Conservation (phyloP, 768 basidiomycete species). For the Amanita subjunquillea region DNA sequence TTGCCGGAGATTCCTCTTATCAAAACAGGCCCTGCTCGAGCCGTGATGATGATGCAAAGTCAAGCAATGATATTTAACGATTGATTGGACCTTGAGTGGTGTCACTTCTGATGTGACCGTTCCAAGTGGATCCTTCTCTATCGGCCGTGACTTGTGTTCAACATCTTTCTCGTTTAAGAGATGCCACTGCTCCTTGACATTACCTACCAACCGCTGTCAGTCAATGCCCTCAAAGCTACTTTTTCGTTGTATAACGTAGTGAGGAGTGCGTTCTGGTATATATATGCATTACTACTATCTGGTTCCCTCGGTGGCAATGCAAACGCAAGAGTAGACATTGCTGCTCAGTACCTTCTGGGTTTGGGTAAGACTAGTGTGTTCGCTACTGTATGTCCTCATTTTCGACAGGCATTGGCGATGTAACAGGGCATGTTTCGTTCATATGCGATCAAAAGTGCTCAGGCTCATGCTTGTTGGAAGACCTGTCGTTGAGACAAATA, state of each 20-base stretch:
- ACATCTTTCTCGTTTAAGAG: not conserved
- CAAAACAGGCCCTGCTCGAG: no score
- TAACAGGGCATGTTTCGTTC: slow-evolving; percentile 47
- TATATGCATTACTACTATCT: slow-evolving; percentile 32
- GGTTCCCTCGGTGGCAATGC: slow-evolving; percentile 15
- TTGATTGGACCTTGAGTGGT: no score
- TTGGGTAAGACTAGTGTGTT: slow-evolving; percentile 32
- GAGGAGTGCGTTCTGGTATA: slow-evolving; percentile 28
- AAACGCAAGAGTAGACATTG: slow-evolving; percentile 18
- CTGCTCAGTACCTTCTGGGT: slow-evolving; percentile 43
- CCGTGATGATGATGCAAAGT: no score
- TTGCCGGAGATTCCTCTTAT: no score
- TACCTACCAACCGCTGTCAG: slow-evolving; percentile 22
- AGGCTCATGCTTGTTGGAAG: slow-evolving; percentile 20
- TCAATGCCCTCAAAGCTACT: slow-evolving; percentile 27
- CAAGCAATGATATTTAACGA: no score
- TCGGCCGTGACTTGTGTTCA: no score
- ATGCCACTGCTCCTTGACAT: slow-evolving; percentile 22
- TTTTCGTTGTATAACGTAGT: slow-evolving; percentile 26
- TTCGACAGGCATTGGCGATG: slow-evolving; percentile 51
- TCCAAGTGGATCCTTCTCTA: no score
- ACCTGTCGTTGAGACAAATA: slow-evolving; percentile 74
- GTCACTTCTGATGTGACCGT: no score
- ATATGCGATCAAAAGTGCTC: slow-evolving; percentile 3
- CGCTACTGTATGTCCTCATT: not conserved